Evolutionary conservation across 2,329 filamentous ascomycete species (phyloP).

Genomic region (Cercospora sp.): DNA sequence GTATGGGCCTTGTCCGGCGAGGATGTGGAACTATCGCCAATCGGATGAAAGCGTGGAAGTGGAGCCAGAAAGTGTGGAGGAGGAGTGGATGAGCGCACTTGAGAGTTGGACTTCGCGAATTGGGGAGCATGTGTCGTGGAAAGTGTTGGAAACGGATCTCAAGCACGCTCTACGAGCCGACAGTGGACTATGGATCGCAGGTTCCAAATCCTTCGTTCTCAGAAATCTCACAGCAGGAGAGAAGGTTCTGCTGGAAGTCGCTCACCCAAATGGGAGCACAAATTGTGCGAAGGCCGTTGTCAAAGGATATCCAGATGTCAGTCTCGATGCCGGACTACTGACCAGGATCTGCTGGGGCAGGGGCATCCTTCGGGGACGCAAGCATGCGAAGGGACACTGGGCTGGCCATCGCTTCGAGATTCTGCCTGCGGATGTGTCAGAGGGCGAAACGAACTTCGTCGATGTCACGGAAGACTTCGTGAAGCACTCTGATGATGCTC

Average conservation of each 20-base stretch:
- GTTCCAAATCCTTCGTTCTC: too few relatives aligned
- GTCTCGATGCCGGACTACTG: background rate
- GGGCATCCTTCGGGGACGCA: background rate
- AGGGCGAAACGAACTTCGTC: background rate
- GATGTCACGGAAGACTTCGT: background rate
- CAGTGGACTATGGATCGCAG: too few relatives aligned
- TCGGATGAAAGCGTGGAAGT: background rate
- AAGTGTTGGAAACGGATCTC: background rate
- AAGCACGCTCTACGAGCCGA: too few relatives aligned
- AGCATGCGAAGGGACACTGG: background rate
- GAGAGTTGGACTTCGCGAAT: background rate
- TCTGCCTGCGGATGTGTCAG: background rate
- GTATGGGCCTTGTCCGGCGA: background rate
- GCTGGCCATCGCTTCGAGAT: background rate
- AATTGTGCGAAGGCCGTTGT: too few relatives aligned
- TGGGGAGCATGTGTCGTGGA: rapidly evolving
- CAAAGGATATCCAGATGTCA: background rate
- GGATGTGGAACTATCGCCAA: background rate
- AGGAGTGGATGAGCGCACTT: background rate
- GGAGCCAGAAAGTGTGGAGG: background rate
- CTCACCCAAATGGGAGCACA: too few relatives aligned
- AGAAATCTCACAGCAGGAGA: too few relatives aligned
- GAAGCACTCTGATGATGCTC: background rate
- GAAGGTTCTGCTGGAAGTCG: too few relatives aligned
- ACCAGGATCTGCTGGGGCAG: background rate